phyloP scores from a whole-genome alignment of 2,329 filamentous ascomycete species.

The Emergomyces orientalis region DNA sequence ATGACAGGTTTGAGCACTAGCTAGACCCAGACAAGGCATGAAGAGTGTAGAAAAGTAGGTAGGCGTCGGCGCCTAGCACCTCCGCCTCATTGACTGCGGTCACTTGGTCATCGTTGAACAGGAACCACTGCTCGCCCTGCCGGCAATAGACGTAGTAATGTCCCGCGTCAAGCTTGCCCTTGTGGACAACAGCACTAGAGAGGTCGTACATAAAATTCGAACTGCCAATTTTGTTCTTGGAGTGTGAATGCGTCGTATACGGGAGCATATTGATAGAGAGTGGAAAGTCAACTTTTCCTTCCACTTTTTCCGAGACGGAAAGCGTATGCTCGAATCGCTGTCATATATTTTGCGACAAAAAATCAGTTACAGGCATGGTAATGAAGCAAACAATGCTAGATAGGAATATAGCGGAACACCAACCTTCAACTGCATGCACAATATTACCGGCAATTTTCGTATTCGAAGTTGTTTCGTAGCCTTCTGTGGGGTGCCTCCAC shows the following conservation, averaged over 20 bases:
- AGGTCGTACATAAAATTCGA: constrained; percentile 71
- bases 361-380: neutral
- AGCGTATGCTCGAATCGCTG: constrained; percentile 68
- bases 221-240: constrained; percentile 18
- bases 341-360: neutral
- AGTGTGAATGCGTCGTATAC: constrained; percentile 61
- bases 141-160: constrained; percentile 88
- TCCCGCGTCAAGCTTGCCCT: constrained; percentile 84
- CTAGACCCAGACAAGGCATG: constrained; percentile 22
- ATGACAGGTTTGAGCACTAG: neutral
- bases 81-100: constrained; percentile 74
- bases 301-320: constrained; percentile 71
- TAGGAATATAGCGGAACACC: constrained; percentile 14
- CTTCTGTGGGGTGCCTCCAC: constrained; percentile 61
- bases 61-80: constrained; percentile 76
- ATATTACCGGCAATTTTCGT: constrained; percentile 73
- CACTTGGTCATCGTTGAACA: constrained; percentile 92
- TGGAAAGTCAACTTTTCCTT: constrained; percentile 77
- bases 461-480: constrained; percentile 78
- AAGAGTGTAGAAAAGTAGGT: constrained; percentile 70
- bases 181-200: constrained; percentile 81
- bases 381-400: neutral
- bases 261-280: constrained; percentile 81
- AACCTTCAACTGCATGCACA: constrained; percentile 90
- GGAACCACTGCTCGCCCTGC: constrained; percentile 82